phyloP scores from a whole-genome alignment of 768 basidiomycete genomes.

The Lactarius hatsudake region DNA sequence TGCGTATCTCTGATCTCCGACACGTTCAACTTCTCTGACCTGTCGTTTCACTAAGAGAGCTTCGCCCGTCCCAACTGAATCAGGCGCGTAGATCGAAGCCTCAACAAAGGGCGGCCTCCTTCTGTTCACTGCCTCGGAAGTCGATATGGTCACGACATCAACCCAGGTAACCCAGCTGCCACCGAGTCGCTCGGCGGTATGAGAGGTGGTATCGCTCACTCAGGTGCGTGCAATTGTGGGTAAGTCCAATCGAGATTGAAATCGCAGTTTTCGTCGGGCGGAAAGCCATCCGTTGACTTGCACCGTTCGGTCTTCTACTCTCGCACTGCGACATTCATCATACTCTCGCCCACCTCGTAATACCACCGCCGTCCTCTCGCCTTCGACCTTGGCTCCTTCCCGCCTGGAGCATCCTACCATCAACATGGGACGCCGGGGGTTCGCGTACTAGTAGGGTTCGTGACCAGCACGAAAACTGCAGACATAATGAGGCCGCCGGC shows the following conservation, averaged over 20 bases:
- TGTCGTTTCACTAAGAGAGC: background rate
- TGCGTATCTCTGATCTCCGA: conserved; percentile 36
- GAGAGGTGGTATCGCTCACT: conserved; percentile 91
- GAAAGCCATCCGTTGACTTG: too few species aligned
- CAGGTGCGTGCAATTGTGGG: conserved; percentile 99
- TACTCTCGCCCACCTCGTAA: too few species aligned
- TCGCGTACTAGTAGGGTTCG: conserved; percentile 63
- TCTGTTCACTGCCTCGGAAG: conserved; percentile 93
- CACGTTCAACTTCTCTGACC: too few species aligned
- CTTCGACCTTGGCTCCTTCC: too few species aligned
- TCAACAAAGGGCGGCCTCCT: conserved; percentile 97
- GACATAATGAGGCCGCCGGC: conserved; percentile 85
- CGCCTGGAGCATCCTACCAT: too few species aligned
- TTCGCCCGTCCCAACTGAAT: conserved; percentile 10
- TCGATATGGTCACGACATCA: conserved; percentile 73
- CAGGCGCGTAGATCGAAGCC: conserved; percentile 97
- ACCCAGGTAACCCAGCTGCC: conserved; percentile 50
- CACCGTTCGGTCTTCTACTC: too few species aligned
- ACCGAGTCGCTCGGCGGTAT: conserved; percentile 95
- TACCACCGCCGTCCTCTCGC: too few species aligned
- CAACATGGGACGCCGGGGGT: too few species aligned
- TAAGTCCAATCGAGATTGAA: conserved; percentile 40
- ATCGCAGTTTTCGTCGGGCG: too few species aligned
- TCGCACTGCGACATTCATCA: too few species aligned
- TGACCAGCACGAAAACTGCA: conserved; percentile 99